These are phyloP conservation scores for Collybiopsis luxurians DNA, from an alignment of 768 basidiomycete genomes.

Conservation along the genomic window DNA sequence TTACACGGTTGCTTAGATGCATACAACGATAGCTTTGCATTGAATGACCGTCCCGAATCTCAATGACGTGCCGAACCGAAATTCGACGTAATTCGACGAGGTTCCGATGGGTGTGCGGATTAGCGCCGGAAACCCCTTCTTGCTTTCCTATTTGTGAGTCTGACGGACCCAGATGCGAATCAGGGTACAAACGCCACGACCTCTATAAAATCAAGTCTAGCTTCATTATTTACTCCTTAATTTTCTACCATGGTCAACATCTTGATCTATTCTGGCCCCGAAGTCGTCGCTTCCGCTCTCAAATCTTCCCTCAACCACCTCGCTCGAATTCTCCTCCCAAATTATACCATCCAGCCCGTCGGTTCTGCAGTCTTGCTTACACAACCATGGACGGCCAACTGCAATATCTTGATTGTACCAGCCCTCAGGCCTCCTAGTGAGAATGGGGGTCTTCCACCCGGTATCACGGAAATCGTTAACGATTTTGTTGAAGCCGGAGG, in stretches of 20 bases:
- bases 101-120: no score
- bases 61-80: no score
- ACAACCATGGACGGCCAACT: slow-evolving; percentile 76
- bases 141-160: no score
- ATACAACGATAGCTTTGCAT: no score
- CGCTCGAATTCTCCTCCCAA: slow-evolving; percentile 56
- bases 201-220: no score
- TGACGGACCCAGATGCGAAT: no score
- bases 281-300: slow-evolving; percentile 46
- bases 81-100: no score
- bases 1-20: no score
- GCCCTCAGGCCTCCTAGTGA: background rate
- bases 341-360: slow-evolving; percentile 78
- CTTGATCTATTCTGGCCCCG: slow-evolving; percentile 68
- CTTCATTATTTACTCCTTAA: no score
- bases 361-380: slow-evolving; percentile 51
- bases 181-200: no score
- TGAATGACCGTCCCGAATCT: no score
- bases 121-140: no score
- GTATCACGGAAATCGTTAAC: background rate
- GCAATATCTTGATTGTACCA: slow-evolving; percentile 80
- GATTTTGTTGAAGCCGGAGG: slow-evolving; percentile 4
- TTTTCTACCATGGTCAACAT: slow-evolving; percentile 50
- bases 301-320: slow-evolving; percentile 45
- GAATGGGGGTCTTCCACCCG: background rate